Percentiles rank a stretch among this genome's conserved stretches.
Conservation (phyloP, 2,329 filamentous ascomycete species). For the Zalaria sp. region DNA sequence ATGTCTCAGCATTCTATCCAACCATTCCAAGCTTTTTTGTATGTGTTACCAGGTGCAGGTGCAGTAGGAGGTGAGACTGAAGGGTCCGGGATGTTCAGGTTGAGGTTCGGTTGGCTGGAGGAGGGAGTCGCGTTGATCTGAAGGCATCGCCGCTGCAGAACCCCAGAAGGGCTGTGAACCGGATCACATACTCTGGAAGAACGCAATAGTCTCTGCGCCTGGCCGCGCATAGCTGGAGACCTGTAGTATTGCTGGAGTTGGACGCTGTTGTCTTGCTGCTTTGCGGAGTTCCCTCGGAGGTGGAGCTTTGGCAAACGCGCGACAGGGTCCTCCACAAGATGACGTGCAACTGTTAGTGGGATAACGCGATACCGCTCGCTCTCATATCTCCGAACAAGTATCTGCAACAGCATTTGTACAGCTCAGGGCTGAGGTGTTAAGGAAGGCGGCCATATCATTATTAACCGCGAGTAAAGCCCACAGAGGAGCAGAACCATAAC, state of each 20-base stretch:
- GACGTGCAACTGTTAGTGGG: too few relatives aligned
- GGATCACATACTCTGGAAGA: slow-evolving; percentile 7
- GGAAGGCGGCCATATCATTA: too few relatives aligned
- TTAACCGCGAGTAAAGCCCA: too few relatives aligned
- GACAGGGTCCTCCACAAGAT: too few relatives aligned
- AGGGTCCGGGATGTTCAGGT: slow-evolving; percentile 6
- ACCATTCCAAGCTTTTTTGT: not conserved
- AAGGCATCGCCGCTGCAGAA: slow-evolving; percentile 21
- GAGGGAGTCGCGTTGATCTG: slow-evolving; percentile 32
- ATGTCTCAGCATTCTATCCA: not conserved
- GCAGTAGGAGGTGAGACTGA: slow-evolving; percentile 4
- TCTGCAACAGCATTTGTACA: too few relatives aligned
- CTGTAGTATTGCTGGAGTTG: not conserved
- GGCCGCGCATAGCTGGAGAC: slow-evolving; percentile 14
- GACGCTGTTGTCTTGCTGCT: too few relatives aligned
- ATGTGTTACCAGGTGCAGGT: slow-evolving; percentile 1
- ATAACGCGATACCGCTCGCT: too few relatives aligned
- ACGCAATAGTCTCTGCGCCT: slow-evolving; percentile 7
- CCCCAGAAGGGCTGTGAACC: not conserved
- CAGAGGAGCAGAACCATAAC: too few relatives aligned
- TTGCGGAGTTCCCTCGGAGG: too few relatives aligned
- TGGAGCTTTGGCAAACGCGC: too few relatives aligned
- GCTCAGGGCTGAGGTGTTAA: too few relatives aligned
- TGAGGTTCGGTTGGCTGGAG: slow-evolving; percentile 19
- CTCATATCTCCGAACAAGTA: too few relatives aligned